These are phyloP conservation scores for Alternaria longipes DNA, from an alignment of 2,329 filamentous ascomycete genomes.

Conservation along the genomic window DNA sequence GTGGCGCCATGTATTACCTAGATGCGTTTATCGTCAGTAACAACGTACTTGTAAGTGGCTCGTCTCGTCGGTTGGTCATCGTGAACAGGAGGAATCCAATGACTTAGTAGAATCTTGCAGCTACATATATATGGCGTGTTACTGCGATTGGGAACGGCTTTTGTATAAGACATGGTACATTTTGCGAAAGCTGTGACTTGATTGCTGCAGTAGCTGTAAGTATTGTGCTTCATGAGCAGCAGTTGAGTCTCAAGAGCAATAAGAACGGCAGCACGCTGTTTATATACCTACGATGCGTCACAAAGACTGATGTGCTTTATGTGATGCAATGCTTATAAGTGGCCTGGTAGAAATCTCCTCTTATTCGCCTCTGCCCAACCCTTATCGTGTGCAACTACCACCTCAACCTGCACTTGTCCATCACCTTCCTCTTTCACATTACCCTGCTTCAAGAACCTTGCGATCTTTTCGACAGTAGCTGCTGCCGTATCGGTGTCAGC, in stretches of 20 bases:
- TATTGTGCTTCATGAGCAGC: not conserved
- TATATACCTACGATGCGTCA: not conserved
- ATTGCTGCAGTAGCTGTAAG: not conserved
- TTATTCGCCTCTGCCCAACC: constrained; percentile 57
- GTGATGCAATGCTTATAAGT: constrained; percentile 8
- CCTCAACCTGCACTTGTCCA: constrained; percentile 51
- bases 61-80: no score
- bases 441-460: constrained; percentile 43
- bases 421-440: constrained; percentile 31
- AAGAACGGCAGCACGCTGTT: not conserved
- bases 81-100: no score
- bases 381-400: constrained; percentile 62
- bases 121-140: no score
- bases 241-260: not conserved
- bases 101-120: no score
- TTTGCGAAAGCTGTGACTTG: no score
- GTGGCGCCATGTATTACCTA: no score
- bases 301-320: not conserved
- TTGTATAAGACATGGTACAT: no score
- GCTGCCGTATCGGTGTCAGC: constrained; percentile 58
- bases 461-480: constrained; percentile 55
- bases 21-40: no score
- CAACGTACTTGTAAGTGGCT: no score
- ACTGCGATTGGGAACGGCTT: not conserved
- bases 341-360: constrained; percentile 40